phyloP scores from a whole-genome alignment of 2,329 filamentous ascomycete genomes.

The Fusarium praegraminearum region DNA sequence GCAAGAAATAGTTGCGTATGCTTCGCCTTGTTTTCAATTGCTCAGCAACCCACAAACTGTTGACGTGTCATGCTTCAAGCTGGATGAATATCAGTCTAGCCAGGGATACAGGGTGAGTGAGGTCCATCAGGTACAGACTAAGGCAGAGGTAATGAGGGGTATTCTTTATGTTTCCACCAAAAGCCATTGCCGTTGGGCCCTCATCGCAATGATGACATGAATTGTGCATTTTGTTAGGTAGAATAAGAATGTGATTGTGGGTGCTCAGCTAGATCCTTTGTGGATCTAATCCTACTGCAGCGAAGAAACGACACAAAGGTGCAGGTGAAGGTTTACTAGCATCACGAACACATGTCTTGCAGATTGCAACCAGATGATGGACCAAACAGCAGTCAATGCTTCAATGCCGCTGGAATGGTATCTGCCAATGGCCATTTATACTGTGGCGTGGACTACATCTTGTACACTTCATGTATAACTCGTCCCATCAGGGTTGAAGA shows the following conservation, averaged over 20 bases:
- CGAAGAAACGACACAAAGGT: background rate
- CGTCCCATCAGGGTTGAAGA: background rate
- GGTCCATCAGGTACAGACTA: background rate
- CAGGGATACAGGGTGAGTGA: background rate
- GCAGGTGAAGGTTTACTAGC: background rate
- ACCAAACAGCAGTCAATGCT: background rate
- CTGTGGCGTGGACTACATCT: background rate
- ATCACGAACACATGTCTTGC: background rate
- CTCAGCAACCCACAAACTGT: constrained; percentile 9
- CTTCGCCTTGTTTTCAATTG: constrained; percentile 13
- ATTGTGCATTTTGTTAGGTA: no score
- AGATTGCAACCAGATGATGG: background rate
- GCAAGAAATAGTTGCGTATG: background rate
- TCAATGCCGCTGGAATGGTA: background rate
- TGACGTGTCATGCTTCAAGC: constrained; percentile 27
- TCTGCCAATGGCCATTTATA: background rate
- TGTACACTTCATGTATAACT: background rate
- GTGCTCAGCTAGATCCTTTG: background rate
- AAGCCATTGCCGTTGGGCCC: background rate
- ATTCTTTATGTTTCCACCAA: background rate
- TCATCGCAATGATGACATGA: no score
- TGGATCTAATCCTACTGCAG: background rate
- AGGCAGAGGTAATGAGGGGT: background rate
- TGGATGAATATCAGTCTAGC: background rate
- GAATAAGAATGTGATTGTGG: background rate